Evolutionary conservation across 2,329 filamentous ascomycete genomes (phyloP), one percentile per base, ranked within the genome.

Genomic region (Fusarium nygamai): DNA sequence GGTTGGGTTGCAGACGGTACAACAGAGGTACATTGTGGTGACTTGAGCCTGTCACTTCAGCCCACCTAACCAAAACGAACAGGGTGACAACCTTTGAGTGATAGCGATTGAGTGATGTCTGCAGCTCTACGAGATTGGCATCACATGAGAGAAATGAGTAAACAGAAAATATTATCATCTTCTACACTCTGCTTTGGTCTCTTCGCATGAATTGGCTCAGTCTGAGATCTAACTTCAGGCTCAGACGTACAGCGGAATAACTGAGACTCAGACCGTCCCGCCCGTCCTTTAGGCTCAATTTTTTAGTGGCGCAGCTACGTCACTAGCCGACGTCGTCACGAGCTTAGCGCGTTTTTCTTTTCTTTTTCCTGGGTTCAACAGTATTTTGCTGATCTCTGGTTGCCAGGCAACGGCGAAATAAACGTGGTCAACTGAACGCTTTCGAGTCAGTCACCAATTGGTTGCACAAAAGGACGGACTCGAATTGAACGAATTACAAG

Each of bases 311-410:
- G 44, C 44, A 58, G 69, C 75, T 79, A 79, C 78, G 78, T 79
- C 78, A 79, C 78, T 76, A 72, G 77, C 76, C 73, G 69, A 64
- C 60, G 61, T 64, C 58, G 75, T 64, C 59, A 67, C 53, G 41
- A 61, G 68, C 41, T 73, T 75, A 71, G 75, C 71, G 67, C 53
- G 64, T 47, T n/a, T 57, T 58, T 34, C 56, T 41, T 53, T 43
- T 53, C 48, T 51, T 59, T 66, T 56, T 51, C 24, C n/a, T 50
- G 43, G 46, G 44, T 36, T 50, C 53, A 27, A 8, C 33, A 56
- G 16, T 50, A 27, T 47, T 36, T 48, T 24, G 64, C 57, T 41
- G 66, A 69, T 64, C 51, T 34, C 22, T 34, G 36, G 76, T 78
- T 78, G 76, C 76, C 60, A 69, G 74, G 76, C 76, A 76, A 78